These are phyloP conservation scores for Pichia eremophila DNA, from an alignment of 805 yeast genomes.

Conservation along the genomic window DNA sequence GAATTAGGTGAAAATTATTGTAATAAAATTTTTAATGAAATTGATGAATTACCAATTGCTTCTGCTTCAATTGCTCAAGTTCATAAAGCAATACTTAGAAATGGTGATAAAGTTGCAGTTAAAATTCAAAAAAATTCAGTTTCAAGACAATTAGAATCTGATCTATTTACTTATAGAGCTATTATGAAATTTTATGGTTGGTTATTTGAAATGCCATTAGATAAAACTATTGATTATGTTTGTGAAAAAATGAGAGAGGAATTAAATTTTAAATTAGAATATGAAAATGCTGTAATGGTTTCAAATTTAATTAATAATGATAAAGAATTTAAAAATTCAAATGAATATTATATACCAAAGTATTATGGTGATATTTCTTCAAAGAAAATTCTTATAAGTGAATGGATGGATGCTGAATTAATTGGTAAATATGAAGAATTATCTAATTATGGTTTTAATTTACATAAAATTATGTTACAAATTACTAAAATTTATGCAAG, in stretches of 20 bases:
- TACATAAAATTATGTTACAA: slow-evolving; percentile 35
- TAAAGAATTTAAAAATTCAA: slow-evolving; percentile 22
- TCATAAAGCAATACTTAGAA: slow-evolving; percentile 39
- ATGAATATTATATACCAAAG: slow-evolving; percentile 46
- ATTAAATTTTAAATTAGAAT: slow-evolving; percentile 51
- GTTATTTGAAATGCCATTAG: slow-evolving; percentile 56
- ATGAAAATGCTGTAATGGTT: slow-evolving; percentile 39
- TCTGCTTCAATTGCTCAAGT: slow-evolving; percentile 73
- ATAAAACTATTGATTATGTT: slow-evolving; percentile 46
- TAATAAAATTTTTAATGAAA: slow-evolving; percentile 28
- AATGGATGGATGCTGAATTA: slow-evolving; percentile 70
- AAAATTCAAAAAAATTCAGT: slow-evolving; percentile 62
- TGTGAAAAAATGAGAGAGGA: slow-evolving; percentile 50
- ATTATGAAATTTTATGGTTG: slow-evolving; percentile 45
- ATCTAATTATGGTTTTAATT: slow-evolving; percentile 30
- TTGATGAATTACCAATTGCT: slow-evolving; percentile 56
- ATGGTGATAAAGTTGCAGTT: slow-evolving; percentile 49
- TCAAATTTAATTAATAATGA: slow-evolving; percentile 33
- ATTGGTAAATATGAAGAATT: slow-evolving; percentile 39
- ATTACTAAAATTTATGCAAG: slow-evolving; percentile 43
- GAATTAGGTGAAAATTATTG: slow-evolving; percentile 37
- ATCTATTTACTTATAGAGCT: slow-evolving; percentile 46
- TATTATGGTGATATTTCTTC: slow-evolving; percentile 38
- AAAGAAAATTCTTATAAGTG: slow-evolving; percentile 47
- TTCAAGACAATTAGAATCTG: slow-evolving; percentile 49